Evolutionary conservation across 2,329 filamentous ascomycete species (phyloP).

Genomic region (Penicillium sp.): DNA sequence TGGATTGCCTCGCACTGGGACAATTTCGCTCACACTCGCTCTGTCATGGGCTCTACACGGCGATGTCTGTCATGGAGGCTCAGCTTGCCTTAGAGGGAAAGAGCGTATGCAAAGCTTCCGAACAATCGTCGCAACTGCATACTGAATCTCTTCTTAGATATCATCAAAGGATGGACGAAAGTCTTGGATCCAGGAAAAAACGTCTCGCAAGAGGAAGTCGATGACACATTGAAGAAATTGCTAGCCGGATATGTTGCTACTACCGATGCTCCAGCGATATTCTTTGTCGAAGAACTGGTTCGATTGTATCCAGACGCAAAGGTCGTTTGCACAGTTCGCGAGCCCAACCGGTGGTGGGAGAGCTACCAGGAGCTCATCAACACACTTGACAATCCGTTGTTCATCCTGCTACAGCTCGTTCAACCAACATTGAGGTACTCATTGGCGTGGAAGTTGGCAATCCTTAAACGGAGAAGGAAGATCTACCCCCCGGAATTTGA

Average conservation of each 20-base stretch:
- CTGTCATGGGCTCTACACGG: constrained; percentile 54
- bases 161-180: constrained; percentile 15
- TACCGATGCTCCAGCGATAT: constrained; percentile 51
- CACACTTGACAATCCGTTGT: constrained; percentile 8
- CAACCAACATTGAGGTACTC: constrained; percentile 8
- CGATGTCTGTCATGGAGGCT: constrained; percentile 56
- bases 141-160: background rate
- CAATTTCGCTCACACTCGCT: constrained; percentile 56
- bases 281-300: constrained; percentile 54
- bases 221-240: constrained; percentile 5
- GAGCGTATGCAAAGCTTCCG: constrained; percentile 9
- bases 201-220: background rate
- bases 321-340: constrained; percentile 50
- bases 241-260: constrained; percentile 51
- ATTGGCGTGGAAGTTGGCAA: constrained; percentile 7
- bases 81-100: constrained; percentile 36
- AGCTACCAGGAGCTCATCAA: constrained; percentile 12
- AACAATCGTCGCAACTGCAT: background rate
- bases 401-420: constrained; percentile 5
- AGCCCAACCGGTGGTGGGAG: constrained; percentile 50
- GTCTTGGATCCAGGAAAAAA: constrained; percentile 19
- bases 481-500: constrained; percentile 15
- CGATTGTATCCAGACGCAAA: constrained; percentile 56
- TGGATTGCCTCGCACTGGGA: constrained; percentile 52
- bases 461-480: constrained; percentile 6